These are phyloP conservation scores for Colletotrichum viniferum DNA, from an alignment of 2,329 filamentous ascomycete genomes.

Conservation along the genomic window DNA sequence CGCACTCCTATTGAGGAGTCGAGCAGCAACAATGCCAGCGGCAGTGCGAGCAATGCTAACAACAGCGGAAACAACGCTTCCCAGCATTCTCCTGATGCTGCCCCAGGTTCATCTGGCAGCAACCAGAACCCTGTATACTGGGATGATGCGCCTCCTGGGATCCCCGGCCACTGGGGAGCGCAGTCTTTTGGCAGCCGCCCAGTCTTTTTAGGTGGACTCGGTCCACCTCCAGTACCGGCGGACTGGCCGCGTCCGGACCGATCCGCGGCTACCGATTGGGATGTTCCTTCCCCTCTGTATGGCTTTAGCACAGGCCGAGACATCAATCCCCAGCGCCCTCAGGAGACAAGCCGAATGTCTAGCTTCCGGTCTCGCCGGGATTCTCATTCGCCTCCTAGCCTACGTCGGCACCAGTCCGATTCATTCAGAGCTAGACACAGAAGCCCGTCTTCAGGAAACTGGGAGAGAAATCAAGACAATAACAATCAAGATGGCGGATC, in stretches of 20 bases:
- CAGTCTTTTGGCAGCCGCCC: not conserved
- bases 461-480: slow-evolving; percentile 28
- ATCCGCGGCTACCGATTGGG: not conserved
- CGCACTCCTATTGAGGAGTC: slow-evolving; percentile 60
- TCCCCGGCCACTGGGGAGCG: slow-evolving; percentile 4
- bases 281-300: not conserved
- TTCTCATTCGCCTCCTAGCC: slow-evolving; percentile 43
- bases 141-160: not conserved
- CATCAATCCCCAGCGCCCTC: not conserved
- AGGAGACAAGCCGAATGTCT: not conserved
- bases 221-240: not conserved
- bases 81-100: not conserved
- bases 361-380: slow-evolving; percentile 34
- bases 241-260: slow-evolving; percentile 1
- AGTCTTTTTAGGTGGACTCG: not conserved
- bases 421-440: slow-evolving; percentile 39
- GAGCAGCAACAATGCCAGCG: slow-evolving; percentile 24
- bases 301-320: not conserved
- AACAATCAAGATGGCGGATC: slow-evolving; percentile 33
- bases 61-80: not conserved
- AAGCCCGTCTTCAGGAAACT: slow-evolving; percentile 41
- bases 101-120: not conserved
- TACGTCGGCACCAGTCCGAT: slow-evolving; percentile 29
- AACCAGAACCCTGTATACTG: not conserved
- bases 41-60: not conserved